Evolutionary conservation across 164 flowering plant species (phyloP), one percentile per base, ranked within the genome.

Genomic region (Kingdonia uniflora): DNA sequence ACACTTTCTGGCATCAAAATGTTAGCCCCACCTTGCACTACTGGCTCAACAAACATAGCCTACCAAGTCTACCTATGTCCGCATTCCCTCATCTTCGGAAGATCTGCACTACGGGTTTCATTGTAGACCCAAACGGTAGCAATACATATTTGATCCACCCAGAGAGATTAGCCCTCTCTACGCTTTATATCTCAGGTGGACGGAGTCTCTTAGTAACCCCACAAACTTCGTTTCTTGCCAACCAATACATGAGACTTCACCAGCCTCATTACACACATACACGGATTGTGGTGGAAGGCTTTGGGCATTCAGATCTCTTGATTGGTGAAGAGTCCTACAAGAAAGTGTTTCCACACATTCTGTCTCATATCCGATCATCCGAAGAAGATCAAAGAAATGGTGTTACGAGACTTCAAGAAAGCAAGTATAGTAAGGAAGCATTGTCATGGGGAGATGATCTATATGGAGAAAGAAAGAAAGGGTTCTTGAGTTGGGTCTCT

Each of bases 171-270:
- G 65, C 70, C 13, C 55, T 76, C 42, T 68, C 74, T 11, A 81
- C 80, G 5, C 73, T 73, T 2, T 78, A 78, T 42, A 69, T 81
- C 15, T 81, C 83, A 0, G 83, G 81, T 0, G 83, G 77, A 38
- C 42, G 75, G 42, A 64, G 51, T 15, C 52, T 76, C 11, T 70
- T 78, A 49, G 83, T 71, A 37, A 81, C 77, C 19, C 81, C 80
- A 1, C 53, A 70, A 39, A 76, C 84, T n/a, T 66, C 80, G 5
- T 73, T 73, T 52, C 73, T 79, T 14, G 82, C 79, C 16, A 74
- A 81, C 65, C 64, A 68, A 42, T 77, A 73, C 62, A 77, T 79
- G 84, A 79, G 65, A 57, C 26, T 81, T 76, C 83, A 81, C 65
- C 84, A 81, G 40, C 79, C 87, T 56, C 62, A 68, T 21, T 76